Evolutionary conservation across 1,284 basidiomycete genomes (phyloP).

Genomic region (Leccinum subspadiceum): DNA sequence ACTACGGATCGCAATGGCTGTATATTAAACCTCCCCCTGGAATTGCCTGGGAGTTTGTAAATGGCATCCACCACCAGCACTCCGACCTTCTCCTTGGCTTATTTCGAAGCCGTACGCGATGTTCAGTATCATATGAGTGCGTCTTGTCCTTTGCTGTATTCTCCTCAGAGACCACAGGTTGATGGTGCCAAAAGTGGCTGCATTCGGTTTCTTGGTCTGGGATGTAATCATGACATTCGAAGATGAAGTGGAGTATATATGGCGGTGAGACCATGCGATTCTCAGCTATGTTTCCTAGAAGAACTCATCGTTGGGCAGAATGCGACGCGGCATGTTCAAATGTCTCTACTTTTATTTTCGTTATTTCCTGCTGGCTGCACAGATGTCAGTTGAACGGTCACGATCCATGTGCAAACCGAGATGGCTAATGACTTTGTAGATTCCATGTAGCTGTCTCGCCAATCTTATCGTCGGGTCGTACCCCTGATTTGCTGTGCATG

Average conservation of each 20-base stretch:
- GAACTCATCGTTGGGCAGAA: conserved; percentile 9
- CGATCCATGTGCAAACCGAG: neutral
- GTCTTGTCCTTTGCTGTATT: neutral
- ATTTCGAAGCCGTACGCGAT: conserved; percentile 7
- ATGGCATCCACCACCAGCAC: conserved; percentile 3
- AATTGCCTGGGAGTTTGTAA: neutral
- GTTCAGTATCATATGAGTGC: conserved; percentile 15
- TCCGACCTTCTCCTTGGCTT: conserved; percentile 7
- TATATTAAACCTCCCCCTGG: neutral
- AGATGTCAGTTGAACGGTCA: conserved; percentile 15
- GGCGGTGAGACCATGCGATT: conserved; percentile 17
- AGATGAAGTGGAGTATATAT: conserved; percentile 23
- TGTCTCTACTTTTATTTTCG: conserved; percentile 26
- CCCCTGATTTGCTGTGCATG: conserved; percentile 11
- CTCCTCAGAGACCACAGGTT: neutral
- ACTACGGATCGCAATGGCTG: neutral
- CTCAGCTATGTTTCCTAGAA: neutral
- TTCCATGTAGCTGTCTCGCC: conserved; percentile 11
- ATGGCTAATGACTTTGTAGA: conserved; percentile 6
- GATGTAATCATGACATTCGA: conserved; percentile 17
- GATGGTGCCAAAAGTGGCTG: conserved; percentile 14
- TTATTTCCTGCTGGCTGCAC: conserved; percentile 14
- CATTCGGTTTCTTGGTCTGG: conserved; percentile 18
- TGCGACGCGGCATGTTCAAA: conserved; percentile 15
- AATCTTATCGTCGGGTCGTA: conserved; percentile 13